These are phyloP conservation scores for Torulaspora gathmanii DNA, from an alignment of 805 yeast species.

Conservation along the genomic window DNA sequence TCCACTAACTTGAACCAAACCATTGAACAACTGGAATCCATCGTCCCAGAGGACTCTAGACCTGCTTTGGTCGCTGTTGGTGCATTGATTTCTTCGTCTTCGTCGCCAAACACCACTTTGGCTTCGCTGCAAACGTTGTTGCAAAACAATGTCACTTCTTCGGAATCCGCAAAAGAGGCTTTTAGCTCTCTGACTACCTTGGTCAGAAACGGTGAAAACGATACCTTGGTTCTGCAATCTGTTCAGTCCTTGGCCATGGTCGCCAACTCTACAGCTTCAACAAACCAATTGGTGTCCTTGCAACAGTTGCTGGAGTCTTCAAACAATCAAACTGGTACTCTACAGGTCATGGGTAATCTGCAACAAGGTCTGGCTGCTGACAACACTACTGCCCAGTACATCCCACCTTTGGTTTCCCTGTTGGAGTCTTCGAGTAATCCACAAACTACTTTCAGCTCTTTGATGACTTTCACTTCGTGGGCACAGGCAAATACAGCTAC, in stretches of 20 bases:
- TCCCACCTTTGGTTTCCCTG: conserved; percentile 24
- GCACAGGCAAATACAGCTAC: conserved; percentile 20
- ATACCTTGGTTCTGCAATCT: conserved; percentile 19
- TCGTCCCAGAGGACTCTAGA: conserved; percentile 15
- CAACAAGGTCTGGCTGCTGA: conserved; percentile 15
- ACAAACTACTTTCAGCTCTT: conserved; percentile 22
- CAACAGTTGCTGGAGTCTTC: conserved; percentile 21
- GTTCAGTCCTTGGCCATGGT: conserved; percentile 18
- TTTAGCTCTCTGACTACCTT: conserved; percentile 21
- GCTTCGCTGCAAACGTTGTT: conserved; percentile 17
- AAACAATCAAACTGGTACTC: conserved; percentile 21
- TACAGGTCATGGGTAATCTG: conserved; percentile 19
- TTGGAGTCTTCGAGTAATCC: conserved; percentile 25
- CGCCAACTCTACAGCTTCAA: conserved; percentile 21
- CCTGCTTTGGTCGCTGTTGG: conserved; percentile 20
- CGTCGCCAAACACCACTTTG: conserved; percentile 20
- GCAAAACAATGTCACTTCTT: conserved; percentile 22
- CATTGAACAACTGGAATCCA: conserved; percentile 12
- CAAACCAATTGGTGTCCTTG: conserved; percentile 24
- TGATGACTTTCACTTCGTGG: conserved; percentile 25
- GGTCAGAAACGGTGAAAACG: conserved; percentile 17
- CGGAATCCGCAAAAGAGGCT: conserved; percentile 22
- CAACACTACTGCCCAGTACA: conserved; percentile 16
- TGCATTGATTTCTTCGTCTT: conserved; percentile 16
- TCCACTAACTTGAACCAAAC: conserved; percentile 13